Evolutionary conservation across 1,284 basidiomycete genomes (phyloP).

Genomic region (Hymenochaete sp.): DNA sequence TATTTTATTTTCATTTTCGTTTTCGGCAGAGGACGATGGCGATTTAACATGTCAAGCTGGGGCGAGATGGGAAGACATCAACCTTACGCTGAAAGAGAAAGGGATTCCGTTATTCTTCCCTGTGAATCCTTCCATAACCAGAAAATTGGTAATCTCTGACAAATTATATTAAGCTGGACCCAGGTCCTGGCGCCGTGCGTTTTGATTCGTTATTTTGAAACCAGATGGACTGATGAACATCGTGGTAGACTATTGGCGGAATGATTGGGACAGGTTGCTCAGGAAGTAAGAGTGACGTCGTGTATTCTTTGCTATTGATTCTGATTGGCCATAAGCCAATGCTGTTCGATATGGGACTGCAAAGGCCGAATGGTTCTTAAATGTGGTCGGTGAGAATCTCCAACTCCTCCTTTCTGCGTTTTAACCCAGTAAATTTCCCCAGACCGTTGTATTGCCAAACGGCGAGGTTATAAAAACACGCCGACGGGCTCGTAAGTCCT

Average conservation of each 20-base stretch:
- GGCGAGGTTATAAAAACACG: conserved; percentile 58
- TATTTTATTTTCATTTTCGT: conserved; percentile 7
- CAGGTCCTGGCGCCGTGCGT: conserved; percentile 41
- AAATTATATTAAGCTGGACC: conserved; percentile 36
- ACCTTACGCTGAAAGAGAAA: conserved; percentile 59
- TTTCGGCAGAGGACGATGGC: conserved; percentile 42
- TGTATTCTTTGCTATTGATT: background rate
- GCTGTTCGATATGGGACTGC: conserved; percentile 53
- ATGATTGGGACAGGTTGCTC: conserved; percentile 51
- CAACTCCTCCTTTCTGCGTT: background rate
- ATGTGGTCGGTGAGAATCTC: conserved; percentile 26
- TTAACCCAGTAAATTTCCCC: background rate
- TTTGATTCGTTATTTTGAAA: background rate
- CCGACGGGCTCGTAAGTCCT: conserved; percentile 42
- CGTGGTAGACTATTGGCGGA: conserved; percentile 41
- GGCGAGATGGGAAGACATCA: conserved; percentile 84
- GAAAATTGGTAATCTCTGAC: background rate
- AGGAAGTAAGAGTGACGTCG: conserved; percentile 31
- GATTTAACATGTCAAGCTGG: conserved; percentile 79
- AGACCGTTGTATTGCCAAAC: conserved; percentile 45
- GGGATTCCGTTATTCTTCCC: conserved; percentile 66
- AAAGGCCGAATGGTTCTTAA: conserved; percentile 41
- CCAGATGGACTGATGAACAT: conserved; percentile 1
- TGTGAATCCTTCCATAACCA: too few relatives aligned
- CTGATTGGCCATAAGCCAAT: conserved; percentile 26